Evolutionary conservation across 1,139 yeast species (phyloP).

Genomic region (Arxiozyma telluris): DNA sequence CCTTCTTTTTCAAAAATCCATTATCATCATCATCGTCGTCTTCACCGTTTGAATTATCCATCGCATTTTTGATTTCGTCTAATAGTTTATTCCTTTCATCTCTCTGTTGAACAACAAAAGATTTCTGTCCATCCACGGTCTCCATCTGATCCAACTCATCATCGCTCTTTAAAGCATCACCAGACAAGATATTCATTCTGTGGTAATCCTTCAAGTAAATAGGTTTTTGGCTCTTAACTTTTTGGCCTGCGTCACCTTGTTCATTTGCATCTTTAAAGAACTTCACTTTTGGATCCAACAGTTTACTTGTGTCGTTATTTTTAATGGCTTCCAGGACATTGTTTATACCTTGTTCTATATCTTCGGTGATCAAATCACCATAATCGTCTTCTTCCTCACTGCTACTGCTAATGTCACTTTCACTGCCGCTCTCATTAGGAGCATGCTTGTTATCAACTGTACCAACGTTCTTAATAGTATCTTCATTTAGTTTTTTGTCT

Average conservation of each 20-base stretch:
- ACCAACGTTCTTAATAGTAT: constrained; percentile 11
- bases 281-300: constrained; percentile 56
- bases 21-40: constrained; percentile 42
- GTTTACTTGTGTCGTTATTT: constrained; percentile 47
- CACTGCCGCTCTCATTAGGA: constrained; percentile 12
- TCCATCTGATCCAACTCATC: constrained; percentile 35
- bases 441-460: constrained; percentile 19
- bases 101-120: constrained; percentile 61
- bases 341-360: constrained; percentile 71
- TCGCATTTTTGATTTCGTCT: constrained; percentile 65
- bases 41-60: constrained; percentile 31
- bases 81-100: constrained; percentile 68
- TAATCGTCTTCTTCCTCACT: constrained; percentile 84
- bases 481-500: constrained; percentile 17
- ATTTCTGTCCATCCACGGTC: constrained; percentile 53
- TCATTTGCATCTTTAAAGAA: constrained; percentile 63
- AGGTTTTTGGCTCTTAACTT: constrained; percentile 53
- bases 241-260: constrained; percentile 19
- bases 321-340: constrained; percentile 64
- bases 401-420: constrained; percentile 23
- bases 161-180: constrained; percentile 46
- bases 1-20: constrained; percentile 52
- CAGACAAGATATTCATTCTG: constrained; percentile 64
- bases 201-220: constrained; percentile 88
- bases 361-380: constrained; percentile 81